Evolutionary conservation across 2,329 filamentous ascomycete species (phyloP).

Genomic region (Colletotrichum scovillei): DNA sequence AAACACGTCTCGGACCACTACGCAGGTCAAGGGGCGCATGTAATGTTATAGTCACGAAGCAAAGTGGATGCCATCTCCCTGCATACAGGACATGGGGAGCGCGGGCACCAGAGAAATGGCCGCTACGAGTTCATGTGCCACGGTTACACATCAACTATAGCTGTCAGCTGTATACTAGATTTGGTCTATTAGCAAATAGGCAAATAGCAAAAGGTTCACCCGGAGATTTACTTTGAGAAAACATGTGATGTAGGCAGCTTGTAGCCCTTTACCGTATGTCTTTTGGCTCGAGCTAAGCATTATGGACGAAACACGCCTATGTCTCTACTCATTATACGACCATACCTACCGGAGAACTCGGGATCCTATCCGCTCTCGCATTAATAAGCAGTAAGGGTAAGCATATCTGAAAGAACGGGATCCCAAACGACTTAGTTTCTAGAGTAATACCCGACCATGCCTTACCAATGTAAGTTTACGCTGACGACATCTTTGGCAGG

Average conservation of each 20-base stretch:
- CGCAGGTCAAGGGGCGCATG: constrained; percentile 16
- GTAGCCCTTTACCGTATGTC: background rate
- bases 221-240: background rate
- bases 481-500: too few species aligned
- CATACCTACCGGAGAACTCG: too few species aligned
- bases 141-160: constrained; percentile 12
- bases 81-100: constrained; percentile 17
- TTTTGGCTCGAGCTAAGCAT: background rate
- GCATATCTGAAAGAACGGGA: too few species aligned
- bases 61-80: constrained; percentile 24
- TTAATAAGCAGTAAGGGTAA: too few species aligned
- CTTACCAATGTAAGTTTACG: too few species aligned
- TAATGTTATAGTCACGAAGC: constrained; percentile 31
- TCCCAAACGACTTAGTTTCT: too few species aligned
- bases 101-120: background rate
- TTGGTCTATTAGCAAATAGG: constrained; percentile 14
- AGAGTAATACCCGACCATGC: too few species aligned
- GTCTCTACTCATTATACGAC: background rate
- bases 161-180: constrained; percentile 27
- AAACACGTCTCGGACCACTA: constrained; percentile 6
- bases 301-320: background rate
- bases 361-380: too few species aligned
- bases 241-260: background rate
- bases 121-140: constrained; percentile 22
- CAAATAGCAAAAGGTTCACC: constrained; percentile 10